Conservation (phyloP, 495 filamentous ascomycete genomes). For the Penicillium pancosmium region DNA sequence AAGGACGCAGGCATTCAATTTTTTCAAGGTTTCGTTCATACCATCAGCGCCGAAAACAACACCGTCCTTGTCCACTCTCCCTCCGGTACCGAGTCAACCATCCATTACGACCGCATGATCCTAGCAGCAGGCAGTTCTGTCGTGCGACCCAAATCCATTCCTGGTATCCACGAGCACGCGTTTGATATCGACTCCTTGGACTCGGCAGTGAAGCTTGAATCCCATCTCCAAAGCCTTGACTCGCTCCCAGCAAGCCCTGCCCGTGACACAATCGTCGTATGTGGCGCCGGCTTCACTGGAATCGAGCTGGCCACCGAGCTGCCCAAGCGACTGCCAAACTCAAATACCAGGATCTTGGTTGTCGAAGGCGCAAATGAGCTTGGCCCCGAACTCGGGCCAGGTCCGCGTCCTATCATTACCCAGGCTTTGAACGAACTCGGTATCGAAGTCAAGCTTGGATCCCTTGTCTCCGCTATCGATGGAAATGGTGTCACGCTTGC, state of each 20-base stretch:
- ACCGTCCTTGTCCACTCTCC: conserved; percentile 19
- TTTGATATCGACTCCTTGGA: conserved; percentile 34
- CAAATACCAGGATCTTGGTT: conserved; percentile 19
- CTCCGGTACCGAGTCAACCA: conserved; percentile 11
- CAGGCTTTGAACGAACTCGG: conserved; percentile 21
- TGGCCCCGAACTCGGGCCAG: conserved; percentile 21
- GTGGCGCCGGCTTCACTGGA: conserved; percentile 29
- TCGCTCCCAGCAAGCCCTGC: conserved; percentile 16
- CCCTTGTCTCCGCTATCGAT: conserved; percentile 16
- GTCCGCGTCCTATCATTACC: conserved; percentile 21
- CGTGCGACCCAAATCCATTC: conserved; percentile 25
- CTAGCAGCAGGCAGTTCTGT: conserved; percentile 37
- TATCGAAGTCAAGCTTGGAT: conserved; percentile 20
- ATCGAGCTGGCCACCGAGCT: conserved; percentile 28
- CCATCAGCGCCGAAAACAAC: conserved; percentile 23
- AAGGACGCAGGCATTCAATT: conserved; percentile 25
- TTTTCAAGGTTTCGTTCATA: conserved; percentile 26
- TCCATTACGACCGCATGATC: conserved; percentile 35
- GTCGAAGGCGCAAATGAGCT: conserved; percentile 19
- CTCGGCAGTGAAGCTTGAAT: conserved; percentile 19
- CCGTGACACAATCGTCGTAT: conserved; percentile 23
- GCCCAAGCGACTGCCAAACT: conserved; percentile 18
- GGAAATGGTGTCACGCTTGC: conserved; percentile 17
- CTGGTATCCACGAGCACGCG: conserved; percentile 28
- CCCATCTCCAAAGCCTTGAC: conserved; percentile 17